phyloP scores from a whole-genome alignment of 345 rosid species.

The Brassica rapa region DNA sequence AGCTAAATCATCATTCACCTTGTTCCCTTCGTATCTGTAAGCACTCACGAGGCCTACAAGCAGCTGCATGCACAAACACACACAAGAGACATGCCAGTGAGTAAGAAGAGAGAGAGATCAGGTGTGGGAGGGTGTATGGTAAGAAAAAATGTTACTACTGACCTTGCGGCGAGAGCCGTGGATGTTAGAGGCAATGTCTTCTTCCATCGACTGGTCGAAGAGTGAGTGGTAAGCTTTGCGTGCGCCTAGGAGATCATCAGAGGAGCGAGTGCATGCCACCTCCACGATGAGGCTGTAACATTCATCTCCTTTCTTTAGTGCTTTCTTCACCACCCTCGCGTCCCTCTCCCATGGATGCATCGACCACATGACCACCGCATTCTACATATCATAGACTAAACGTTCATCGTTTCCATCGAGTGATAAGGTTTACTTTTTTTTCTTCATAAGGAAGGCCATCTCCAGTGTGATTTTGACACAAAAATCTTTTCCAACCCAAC shows the following conservation, averaged over 20 bases:
- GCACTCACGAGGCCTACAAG: conserved; percentile 91
- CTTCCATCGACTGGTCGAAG: conserved; percentile 76
- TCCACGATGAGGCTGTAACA: conserved; percentile 62
- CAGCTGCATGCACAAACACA: conserved; percentile 47
- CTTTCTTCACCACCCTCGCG: conserved; percentile 71
- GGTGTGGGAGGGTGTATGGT: background rate
- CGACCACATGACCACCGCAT: conserved; percentile 67
- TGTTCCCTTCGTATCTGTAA: conserved; percentile 81
- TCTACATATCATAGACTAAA: conserved; percentile 44
- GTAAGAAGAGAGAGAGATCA: background rate
- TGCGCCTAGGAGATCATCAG: conserved; percentile 76
- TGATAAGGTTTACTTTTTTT: background rate
- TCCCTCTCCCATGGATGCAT: conserved; percentile 98
- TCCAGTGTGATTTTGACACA: no score
- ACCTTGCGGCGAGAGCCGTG: conserved; percentile 60
- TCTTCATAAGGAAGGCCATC: background rate
- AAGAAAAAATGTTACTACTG: background rate
- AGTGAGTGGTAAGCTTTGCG: conserved; percentile 94
- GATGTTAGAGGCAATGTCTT: conserved; percentile 65
- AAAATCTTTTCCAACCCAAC: no score
- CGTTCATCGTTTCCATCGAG: background rate
- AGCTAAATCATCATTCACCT: conserved; percentile 53
- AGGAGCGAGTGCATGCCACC: conserved; percentile 78
- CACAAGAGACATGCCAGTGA: background rate
- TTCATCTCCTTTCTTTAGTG: conserved; percentile 55